phyloP scores from a whole-genome alignment of 176 grass and related monocot species.

The Hyparrhenia diplandra region DNA sequence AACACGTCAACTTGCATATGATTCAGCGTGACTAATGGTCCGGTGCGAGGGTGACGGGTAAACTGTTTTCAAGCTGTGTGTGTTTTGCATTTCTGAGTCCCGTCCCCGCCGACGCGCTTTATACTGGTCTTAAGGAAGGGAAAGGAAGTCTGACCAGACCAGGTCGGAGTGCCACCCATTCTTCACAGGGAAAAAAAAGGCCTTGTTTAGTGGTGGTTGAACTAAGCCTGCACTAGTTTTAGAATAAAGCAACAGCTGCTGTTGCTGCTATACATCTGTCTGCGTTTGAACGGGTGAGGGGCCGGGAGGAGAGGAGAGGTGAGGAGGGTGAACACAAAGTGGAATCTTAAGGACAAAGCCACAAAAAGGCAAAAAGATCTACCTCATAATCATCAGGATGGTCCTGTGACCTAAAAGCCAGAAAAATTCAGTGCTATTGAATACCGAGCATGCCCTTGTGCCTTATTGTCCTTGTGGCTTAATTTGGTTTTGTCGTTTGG shows the following conservation, averaged over 20 bases:
- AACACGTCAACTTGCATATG: background rate
- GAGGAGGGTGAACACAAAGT: slow-evolving; percentile 6
- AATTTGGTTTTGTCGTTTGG: slow-evolving; percentile 18
- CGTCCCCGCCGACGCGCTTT: background rate
- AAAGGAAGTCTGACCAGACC: background rate
- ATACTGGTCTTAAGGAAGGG: background rate
- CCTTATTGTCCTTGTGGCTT: background rate
- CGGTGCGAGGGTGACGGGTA: background rate
- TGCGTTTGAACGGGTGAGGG: slow-evolving; percentile 17
- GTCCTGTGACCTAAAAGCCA: slow-evolving; percentile 18
- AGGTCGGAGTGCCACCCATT: background rate
- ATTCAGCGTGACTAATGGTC: background rate
- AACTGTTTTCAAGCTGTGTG: background rate
- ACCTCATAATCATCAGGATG: slow-evolving; percentile 28
- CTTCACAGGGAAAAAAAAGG: slow-evolving; percentile 3
- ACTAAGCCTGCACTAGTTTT: slow-evolving; percentile 32
- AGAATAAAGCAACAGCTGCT: slow-evolving; percentile 23
- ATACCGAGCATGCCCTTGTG: background rate
- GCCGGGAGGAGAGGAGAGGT: no score
- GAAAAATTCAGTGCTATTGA: background rate
- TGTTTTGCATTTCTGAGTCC: background rate
- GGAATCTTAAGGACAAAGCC: slow-evolving; percentile 36
- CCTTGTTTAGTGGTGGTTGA: slow-evolving; percentile 27
- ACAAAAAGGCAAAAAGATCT: slow-evolving; percentile 33
- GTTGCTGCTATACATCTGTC: slow-evolving; percentile 26